phyloP scores from a whole-genome alignment of 2,329 filamentous ascomycete species.

The Stenocarpella maydis region DNA sequence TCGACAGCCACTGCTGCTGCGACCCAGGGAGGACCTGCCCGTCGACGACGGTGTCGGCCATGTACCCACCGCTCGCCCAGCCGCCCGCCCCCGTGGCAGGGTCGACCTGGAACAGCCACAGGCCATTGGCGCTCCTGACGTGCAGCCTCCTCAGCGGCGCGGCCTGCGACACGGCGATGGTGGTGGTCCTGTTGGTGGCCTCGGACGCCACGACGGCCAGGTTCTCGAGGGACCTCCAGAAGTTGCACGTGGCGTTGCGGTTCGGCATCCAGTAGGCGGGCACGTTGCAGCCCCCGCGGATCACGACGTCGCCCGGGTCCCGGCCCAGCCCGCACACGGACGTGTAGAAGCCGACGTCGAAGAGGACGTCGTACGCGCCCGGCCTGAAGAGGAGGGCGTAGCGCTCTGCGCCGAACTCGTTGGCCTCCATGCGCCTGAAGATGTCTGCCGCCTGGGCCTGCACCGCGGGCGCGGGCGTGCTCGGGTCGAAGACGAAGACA shows the following conservation, averaged over 20 bases:
- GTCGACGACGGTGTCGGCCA: conserved; percentile 46
- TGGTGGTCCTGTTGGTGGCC: conserved; percentile 45
- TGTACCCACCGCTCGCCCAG: conserved; percentile 46
- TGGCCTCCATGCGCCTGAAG: conserved; percentile 46
- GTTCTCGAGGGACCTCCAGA: conserved; percentile 46
- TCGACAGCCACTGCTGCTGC: conserved; percentile 47
- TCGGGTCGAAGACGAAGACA: conserved; percentile 44
- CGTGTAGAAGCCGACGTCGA: conserved; percentile 47
- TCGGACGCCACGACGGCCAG: conserved; percentile 44
- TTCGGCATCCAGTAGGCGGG: conserved; percentile 47
- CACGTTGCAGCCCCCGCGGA: conserved; percentile 45
- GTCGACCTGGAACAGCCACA: conserved; percentile 47
- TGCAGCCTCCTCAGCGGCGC: conserved; percentile 45
- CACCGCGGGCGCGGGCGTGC: conserved; percentile 43
- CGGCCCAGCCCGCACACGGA: conserved; percentile 44
- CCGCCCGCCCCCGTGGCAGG: conserved; percentile 43
- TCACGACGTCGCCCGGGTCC: conserved; percentile 43
- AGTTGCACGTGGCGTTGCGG: conserved; percentile 47
- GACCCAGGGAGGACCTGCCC: conserved; percentile 44
- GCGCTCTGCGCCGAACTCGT: conserved; percentile 44
- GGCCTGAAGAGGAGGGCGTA: conserved; percentile 46
- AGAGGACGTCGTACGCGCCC: conserved; percentile 44
- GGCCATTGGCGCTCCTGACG: conserved; percentile 42
- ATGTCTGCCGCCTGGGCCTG: conserved; percentile 42
- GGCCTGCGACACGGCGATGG: conserved; percentile 46